phyloP scores from a whole-genome alignment of 2,329 filamentous ascomycete genomes.

The Xylariomycetidae sp. region DNA sequence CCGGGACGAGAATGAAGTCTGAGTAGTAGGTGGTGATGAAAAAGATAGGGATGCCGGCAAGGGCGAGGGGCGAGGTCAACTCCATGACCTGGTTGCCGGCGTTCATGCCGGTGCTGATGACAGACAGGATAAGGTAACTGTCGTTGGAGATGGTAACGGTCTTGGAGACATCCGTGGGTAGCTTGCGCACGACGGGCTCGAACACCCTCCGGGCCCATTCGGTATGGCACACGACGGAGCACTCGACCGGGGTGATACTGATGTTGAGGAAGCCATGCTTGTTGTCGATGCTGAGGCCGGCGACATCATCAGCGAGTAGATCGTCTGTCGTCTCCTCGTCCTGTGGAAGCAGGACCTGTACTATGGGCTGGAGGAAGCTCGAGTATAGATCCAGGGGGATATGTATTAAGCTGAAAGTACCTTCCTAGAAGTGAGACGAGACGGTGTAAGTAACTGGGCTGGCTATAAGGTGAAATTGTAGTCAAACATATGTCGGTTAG shows the following conservation, averaged over 20 bases:
- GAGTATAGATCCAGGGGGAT: constrained; percentile 77
- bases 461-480: too few species aligned
- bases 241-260: constrained; percentile 87
- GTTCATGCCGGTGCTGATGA: constrained; percentile 85
- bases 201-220: constrained; percentile 72
- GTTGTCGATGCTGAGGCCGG: constrained; percentile 45
- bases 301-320: constrained; percentile 30
- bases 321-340: constrained; percentile 31
- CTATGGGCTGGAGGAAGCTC: constrained; percentile 76
- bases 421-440: constrained; percentile 74
- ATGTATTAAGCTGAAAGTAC: constrained; percentile 82
- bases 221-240: constrained; percentile 83
- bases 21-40: constrained; percentile 99
- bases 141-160: constrained; percentile 73
- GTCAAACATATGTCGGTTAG: too few species aligned
- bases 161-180: constrained; percentile 50
- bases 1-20: constrained; percentile 90
- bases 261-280: constrained; percentile 87
- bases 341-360: constrained; percentile 76
- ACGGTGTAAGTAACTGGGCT: too few species aligned
- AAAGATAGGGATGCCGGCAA: constrained; percentile 93
- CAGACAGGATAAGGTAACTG: constrained; percentile 82
- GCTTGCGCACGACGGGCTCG: constrained; percentile 59
- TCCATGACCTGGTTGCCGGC: constrained; percentile 89
- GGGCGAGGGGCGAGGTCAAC: constrained; percentile 80